Evolutionary conservation across 495 filamentous ascomycete genomes (phyloP), one percentile per base, ranked within the genome.

Genomic region (Durotheca rogersii): DNA sequence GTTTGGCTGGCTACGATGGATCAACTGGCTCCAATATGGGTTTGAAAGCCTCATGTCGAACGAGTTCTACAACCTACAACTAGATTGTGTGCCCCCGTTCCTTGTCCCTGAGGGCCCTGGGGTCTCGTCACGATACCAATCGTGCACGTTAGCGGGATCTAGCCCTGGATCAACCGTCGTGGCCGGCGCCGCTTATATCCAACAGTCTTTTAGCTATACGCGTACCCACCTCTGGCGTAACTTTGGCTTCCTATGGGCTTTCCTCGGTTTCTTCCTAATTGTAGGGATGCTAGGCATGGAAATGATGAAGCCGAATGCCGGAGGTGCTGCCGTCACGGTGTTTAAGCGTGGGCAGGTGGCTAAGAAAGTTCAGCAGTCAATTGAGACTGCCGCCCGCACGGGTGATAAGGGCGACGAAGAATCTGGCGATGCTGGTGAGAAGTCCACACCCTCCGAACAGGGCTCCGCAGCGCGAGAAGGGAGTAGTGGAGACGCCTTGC

Each of bases 1-100:
- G 59, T 59, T 62, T 41, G 34, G 59, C 11, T 62, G 59, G 59
- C 25, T 62, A 17, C 47, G 50, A 12, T 62, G 55, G 54, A 47
- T 62, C 19, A 55, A 62, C n/a, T 58, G 54, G 45, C 38, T 62
- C 2, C 59, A 62, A 16, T 62, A 62, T 18, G 55, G 50, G 78
- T 83, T 90, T 35, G 81, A 80, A 42, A 89, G 86, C 85, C 69
- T 91, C 2, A 79, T 77, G 20, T 87, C 81, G 76, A 81, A 89
- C 38, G 88, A 90, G 1, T 86, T 85, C 45, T 83, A 88, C 51
- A 81, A 83, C 17, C 76, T 85, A 53, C 57, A 64, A 0, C 64
- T 72, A 7, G 40, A 67, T 19, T 70, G 64, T 40, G 58, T 20
- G 55, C 55, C 55, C 21, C 72, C 50, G 6, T 60, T 53, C 11